Evolutionary conservation across 2,329 filamentous ascomycete genomes (phyloP).

Genomic region (Myotisia sp.): DNA sequence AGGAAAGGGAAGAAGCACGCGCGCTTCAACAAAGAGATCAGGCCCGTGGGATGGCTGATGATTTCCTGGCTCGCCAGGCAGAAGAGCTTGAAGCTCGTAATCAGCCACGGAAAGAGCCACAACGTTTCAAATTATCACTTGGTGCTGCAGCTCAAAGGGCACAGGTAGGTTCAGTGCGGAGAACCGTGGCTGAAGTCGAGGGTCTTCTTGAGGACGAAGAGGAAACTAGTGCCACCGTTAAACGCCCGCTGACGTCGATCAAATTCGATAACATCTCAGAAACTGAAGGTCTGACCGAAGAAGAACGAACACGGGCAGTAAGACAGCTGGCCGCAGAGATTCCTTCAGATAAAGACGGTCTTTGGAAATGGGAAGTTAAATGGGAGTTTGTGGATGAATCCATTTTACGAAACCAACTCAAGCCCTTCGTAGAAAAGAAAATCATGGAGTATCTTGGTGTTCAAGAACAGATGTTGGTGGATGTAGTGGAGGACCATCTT

Average conservation of each 20-base stretch:
- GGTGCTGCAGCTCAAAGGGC: slow-evolving; percentile 72
- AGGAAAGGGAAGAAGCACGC: slow-evolving; percentile 58
- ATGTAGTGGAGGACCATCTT: slow-evolving; percentile 79
- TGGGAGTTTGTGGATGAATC: slow-evolving; percentile 82
- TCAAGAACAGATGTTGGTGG: slow-evolving; percentile 88
- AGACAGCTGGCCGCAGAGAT: slow-evolving; percentile 78
- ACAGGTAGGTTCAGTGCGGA: slow-evolving; percentile 44
- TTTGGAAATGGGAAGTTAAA: slow-evolving; percentile 86
- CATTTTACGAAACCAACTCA: slow-evolving; percentile 69
- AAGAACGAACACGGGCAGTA: slow-evolving; percentile 72
- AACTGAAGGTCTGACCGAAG: slow-evolving; percentile 59
- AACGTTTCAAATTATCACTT: slow-evolving; percentile 83
- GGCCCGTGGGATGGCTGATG: slow-evolving; percentile 72
- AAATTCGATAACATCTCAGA: slow-evolving; percentile 59
- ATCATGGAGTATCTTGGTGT: slow-evolving; percentile 92
- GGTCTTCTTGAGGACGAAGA: slow-evolving; percentile 91
- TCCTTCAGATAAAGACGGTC: slow-evolving; percentile 65
- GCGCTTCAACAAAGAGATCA: slow-evolving; percentile 60
- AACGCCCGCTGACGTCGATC: slow-evolving; percentile 66
- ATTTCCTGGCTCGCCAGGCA: slow-evolving; percentile 74
- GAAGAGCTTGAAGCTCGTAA: slow-evolving; percentile 49
- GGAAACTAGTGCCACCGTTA: slow-evolving; percentile 52
- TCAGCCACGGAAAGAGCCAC: slow-evolving; percentile 41
- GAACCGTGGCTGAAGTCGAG: slow-evolving; percentile 86
- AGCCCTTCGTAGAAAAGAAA: slow-evolving; percentile 95